A percentile compares a stretch with the other conserved stretches of the same genome.
These are phyloP conservation scores for Phyllosticta capitalensis DNA, from an alignment of 2,329 filamentous ascomycete genomes.

Conservation along the genomic window DNA sequence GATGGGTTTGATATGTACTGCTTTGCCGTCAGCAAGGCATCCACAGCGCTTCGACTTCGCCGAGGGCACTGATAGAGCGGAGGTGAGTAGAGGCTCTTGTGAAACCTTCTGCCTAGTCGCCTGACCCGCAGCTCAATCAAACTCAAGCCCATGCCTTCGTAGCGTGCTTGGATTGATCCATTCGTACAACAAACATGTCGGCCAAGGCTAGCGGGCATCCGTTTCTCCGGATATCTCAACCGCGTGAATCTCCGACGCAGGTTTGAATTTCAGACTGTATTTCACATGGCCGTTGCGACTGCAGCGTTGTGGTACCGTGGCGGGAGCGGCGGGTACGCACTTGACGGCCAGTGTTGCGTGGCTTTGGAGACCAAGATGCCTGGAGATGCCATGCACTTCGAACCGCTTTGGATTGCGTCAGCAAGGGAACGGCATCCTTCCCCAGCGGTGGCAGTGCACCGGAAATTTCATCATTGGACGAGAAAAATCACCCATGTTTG, in stretches of 20 bases:
- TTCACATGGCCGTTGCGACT: background rate
- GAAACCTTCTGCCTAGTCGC: background rate
- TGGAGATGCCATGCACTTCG: background rate
- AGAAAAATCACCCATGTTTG: background rate
- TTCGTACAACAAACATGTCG: background rate
- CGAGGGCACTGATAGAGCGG: background rate
- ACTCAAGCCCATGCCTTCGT: background rate
- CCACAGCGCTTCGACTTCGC: background rate
- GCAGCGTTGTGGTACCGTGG: background rate
- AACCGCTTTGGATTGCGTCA: background rate
- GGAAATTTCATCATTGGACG: background rate
- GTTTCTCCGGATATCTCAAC: background rate
- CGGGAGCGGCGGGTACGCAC: background rate
- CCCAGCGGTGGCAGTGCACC: background rate
- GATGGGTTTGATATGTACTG: background rate
- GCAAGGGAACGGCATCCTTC: background rate
- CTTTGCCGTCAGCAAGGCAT: background rate
- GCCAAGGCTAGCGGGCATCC: background rate
- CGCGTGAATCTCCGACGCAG: background rate
- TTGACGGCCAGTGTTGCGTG: background rate
- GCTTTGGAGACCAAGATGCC: background rate
- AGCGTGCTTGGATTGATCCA: background rate
- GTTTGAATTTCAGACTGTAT: background rate
- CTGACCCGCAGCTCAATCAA: background rate
- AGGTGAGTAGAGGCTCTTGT: background rate